Evolutionary conservation across 140 eudicot genomes (phyloP), one percentile per base, ranked within the genome.

Genomic region (Ambrosia hybrid): DNA sequence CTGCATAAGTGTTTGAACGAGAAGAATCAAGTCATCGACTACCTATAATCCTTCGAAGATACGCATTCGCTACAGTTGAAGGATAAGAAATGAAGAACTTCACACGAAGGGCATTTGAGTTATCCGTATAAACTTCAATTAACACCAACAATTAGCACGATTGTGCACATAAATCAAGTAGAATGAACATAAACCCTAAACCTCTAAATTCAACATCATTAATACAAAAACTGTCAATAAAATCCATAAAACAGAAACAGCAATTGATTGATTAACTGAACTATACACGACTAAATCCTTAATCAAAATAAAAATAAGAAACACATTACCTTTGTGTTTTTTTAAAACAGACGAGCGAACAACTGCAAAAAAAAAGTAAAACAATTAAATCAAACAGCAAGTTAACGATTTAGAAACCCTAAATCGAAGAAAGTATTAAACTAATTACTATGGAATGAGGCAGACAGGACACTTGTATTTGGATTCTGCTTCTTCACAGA

Each of bases 391-490:
- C 51, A 69, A 69, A 69, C 1, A n/a, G 13, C 6, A 5, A 14
- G 1, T n/a, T 15, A 70, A 36, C 52, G 52, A 3, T 53, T 70
- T 34, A 38, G 4, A 9, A 77, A 51, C 17, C 64, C 78, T 30
- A 79, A 46, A 53, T 58, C 49, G 65, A 37, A 6, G 58, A 63
- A 55, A 43, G 0, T 3, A 3, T 21, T 21, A 21, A 21, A 21
- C 9, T 0, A 3, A 3, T 41, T 82, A 90, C 95, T 90, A 90
- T 37, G 92, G 94, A 16, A 87, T 68, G 51, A 87, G 76, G 69
- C 97, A 90, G 15, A 68, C 1, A 12, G 97, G 97, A 36, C 97
- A 90, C 79, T 90, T 90, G 88, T 90, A 90, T 37, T 82, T 90
- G 13, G 95, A 90, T 7, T 81, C 79, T 17, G 97, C 89, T 51